Conservation (phyloP, 106 monocot species). For the Dendrobium chrysotoxum region DNA sequence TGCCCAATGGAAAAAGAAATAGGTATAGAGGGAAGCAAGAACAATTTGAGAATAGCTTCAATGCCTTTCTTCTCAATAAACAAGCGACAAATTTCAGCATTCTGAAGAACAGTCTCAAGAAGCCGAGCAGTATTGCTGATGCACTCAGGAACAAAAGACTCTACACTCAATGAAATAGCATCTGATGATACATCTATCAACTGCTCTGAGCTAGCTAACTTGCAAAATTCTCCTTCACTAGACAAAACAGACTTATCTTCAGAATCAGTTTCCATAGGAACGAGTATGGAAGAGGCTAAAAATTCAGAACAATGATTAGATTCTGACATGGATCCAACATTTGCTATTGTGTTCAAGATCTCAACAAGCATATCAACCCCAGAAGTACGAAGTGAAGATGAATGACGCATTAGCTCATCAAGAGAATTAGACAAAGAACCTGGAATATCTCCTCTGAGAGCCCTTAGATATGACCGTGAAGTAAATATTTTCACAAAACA, state of each 20-base stretch:
- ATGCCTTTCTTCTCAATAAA: slow-evolving; percentile 71
- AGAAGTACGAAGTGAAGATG: slow-evolving; percentile 47
- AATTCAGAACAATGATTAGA: slow-evolving; percentile 18
- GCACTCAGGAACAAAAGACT: slow-evolving; percentile 58
- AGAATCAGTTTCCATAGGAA: slow-evolving; percentile 52
- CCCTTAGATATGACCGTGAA: slow-evolving; percentile 48
- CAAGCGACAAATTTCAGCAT: slow-evolving; percentile 54
- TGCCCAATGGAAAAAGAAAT: slow-evolving; percentile 44
- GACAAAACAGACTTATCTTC: slow-evolving; percentile 16
- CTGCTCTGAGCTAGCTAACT: slow-evolving; percentile 24
- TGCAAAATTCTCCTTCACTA: slow-evolving; percentile 15
- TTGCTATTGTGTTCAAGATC: slow-evolving; percentile 45
- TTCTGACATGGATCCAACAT: slow-evolving; percentile 37
- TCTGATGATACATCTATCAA: slow-evolving; percentile 28
- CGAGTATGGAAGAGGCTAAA: slow-evolving; percentile 3
- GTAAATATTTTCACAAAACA: slow-evolving; percentile 81
- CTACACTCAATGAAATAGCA: slow-evolving; percentile 16
- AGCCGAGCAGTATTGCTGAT: slow-evolving; percentile 51
- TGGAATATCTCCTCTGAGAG: slow-evolving; percentile 42
- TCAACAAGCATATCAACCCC: slow-evolving; percentile 74
- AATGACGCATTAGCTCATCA: slow-evolving; percentile 71
- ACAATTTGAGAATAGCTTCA: slow-evolving; percentile 55
- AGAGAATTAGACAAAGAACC: slow-evolving; percentile 52
- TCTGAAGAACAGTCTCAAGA: slow-evolving; percentile 66
- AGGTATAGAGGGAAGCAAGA: slow-evolving; percentile 38